phyloP scores from a whole-genome alignment of 2,329 filamentous ascomycete genomes.

The Thielaviopsis ethacetica region DNA sequence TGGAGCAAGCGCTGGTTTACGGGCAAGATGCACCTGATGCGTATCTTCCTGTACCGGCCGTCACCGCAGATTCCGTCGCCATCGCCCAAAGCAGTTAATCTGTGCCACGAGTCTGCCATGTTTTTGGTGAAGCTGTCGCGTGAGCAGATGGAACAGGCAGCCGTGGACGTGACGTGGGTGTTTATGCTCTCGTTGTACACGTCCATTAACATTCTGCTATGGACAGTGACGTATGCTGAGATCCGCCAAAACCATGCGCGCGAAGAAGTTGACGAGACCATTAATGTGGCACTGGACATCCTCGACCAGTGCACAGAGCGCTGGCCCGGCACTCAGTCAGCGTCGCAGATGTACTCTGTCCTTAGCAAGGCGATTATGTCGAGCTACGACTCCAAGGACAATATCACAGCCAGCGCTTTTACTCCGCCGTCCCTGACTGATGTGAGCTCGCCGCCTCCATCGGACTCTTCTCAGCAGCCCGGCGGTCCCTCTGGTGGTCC shows the following conservation, averaged over 20 bases:
- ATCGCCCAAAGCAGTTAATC: conserved; percentile 57
- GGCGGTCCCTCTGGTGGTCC: neutral
- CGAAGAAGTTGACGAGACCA: conserved; percentile 59
- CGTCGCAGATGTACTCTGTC: conserved; percentile 72
- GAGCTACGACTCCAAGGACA: conserved; percentile 54
- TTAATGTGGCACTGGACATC: conserved; percentile 60
- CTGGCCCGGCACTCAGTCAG: conserved; percentile 81
- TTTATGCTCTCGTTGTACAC: conserved; percentile 83
- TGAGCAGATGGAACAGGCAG: conserved; percentile 59
- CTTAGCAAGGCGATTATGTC: conserved; percentile 74
- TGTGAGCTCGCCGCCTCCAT: conserved; percentile 29
- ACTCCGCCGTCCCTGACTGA: conserved; percentile 33
- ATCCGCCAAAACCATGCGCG: conserved; percentile 57
- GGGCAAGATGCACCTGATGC: conserved; percentile 50
- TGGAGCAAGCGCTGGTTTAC: conserved; percentile 60
- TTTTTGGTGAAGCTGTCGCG: conserved; percentile 70
- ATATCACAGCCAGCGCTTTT: conserved; percentile 20
- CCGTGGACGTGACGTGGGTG: conserved; percentile 83
- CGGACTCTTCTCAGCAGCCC: conserved; percentile 23
- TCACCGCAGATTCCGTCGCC: conserved; percentile 85
- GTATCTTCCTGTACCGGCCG: conserved; percentile 74
- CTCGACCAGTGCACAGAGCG: conserved; percentile 67
- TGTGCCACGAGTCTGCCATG: conserved; percentile 68
- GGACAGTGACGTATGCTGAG: conserved; percentile 76
- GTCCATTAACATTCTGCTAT: conserved; percentile 79